Evolutionary conservation across 257 asterid genomes (phyloP), one percentile per base, ranked within the genome.

Genomic region (Striga asiatica): DNA sequence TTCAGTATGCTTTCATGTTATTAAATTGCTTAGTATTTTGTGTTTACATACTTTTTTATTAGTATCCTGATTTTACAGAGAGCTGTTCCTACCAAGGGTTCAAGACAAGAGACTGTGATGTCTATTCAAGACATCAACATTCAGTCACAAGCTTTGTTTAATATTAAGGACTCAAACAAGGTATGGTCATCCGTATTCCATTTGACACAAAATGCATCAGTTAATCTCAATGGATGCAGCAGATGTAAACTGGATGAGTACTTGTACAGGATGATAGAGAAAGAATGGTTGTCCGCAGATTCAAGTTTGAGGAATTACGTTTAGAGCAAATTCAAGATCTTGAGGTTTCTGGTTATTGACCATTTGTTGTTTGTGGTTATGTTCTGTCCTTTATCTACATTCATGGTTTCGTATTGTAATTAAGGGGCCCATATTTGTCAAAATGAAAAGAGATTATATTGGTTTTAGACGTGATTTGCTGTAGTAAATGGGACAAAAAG

Each of bases 301-400:
- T 81, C 62, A 92, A 92, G 76, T 92, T 88, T 66, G 99, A 92
- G 75, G 99, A 92, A 66, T 56, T 81, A 51, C 99, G 95, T 34
- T 55, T 81, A 60, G 97, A 92, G 77, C 99, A 92, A 74, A 84
- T 92, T 71, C 99, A 92, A 78, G 99, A 92, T 72, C 94, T 88
- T 41, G 97, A 92, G 99, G 99, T 92, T 66, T 72, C 63, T 17
- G 28, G 28, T 46, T 53, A 24, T 55, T 41, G 42, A 24, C 18
- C n/a, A 19, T 41, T 50, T 45, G 52, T 56, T 66, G 49, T 8
- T 51, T 62, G 2, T n/a, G n/a, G n/a, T n/a, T n/a, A 27, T 42
- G 49, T 42, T 61, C 20, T 43, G 50, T 25, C 56, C 35, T 25
- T 22, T 25, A 41, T 49, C 22, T 8, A 41, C 24, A 50, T 29